These are phyloP conservation scores for Colletotrichum salicis DNA, from an alignment of 2,329 filamentous ascomycete genomes.

Conservation along the genomic window DNA sequence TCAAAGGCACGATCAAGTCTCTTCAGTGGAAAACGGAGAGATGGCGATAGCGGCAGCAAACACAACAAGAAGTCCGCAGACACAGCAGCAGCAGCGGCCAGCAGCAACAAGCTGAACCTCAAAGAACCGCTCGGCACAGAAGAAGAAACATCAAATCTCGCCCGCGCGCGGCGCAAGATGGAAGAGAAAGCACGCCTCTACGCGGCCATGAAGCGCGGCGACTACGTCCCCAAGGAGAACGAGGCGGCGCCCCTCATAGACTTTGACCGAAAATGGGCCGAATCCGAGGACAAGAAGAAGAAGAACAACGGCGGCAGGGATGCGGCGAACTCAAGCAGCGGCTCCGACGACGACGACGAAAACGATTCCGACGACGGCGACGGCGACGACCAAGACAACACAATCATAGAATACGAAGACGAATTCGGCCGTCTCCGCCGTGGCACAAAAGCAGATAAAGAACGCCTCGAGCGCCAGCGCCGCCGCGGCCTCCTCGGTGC, in stretches of 20 bases:
- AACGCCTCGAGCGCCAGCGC: slow-evolving; percentile 68
- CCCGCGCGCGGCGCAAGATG: slow-evolving; percentile 81
- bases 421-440: slow-evolving; percentile 88
- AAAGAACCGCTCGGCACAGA: slow-evolving; percentile 66
- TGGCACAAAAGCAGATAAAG: slow-evolving; percentile 76
- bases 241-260: slow-evolving; percentile 80
- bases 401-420: slow-evolving; percentile 87
- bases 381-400: slow-evolving; percentile 56
- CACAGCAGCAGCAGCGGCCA: slow-evolving; percentile 20
- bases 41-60: slow-evolving; percentile 61
- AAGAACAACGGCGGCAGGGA: slow-evolving; percentile 62
- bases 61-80: slow-evolving; percentile 56
- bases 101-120: slow-evolving; percentile 59
- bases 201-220: slow-evolving; percentile 89
- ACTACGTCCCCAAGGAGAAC: slow-evolving; percentile 76
- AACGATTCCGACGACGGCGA: slow-evolving; percentile 54
- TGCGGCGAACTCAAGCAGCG: slow-evolving; percentile 59
- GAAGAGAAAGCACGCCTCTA: slow-evolving; percentile 91
- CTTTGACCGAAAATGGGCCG: slow-evolving; percentile 96
- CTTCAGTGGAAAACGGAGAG: slow-evolving; percentile 65
- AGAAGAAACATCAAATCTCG: slow-evolving; percentile 75
- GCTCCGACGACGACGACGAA: slow-evolving; percentile 48
- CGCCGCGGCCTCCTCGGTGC: slow-evolving; percentile 63
- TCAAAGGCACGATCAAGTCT: slow-evolving; percentile 73
- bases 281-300: slow-evolving; percentile 60